These are phyloP conservation scores for Umbelopsis isabellina DNA, from an alignment of 192 early-diverging fungal genomes.

Conservation along the genomic window DNA sequence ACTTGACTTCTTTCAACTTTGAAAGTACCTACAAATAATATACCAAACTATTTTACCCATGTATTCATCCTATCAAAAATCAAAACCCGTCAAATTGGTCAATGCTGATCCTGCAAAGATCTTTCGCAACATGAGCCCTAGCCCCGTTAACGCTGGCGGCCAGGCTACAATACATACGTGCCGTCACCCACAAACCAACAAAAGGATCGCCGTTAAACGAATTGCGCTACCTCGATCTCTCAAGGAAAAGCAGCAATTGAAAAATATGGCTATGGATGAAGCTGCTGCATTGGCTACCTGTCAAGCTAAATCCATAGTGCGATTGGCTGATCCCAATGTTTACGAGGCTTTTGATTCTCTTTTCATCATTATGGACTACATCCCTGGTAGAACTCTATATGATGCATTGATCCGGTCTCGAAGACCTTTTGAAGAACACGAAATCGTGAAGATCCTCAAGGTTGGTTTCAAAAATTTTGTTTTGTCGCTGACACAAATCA, in stretches of 20 bases:
- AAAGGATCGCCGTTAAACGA: constrained; percentile 2
- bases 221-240: constrained; percentile 2
- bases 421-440: neutral
- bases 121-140: constrained; percentile 6
- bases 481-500: no score
- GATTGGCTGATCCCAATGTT: constrained; percentile 4
- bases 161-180: constrained; percentile 16
- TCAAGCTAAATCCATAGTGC: neutral
- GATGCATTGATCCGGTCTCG: constrained; percentile 8
- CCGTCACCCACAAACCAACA: neutral
- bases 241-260: neutral
- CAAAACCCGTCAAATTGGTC: neutral
- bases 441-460: constrained; percentile 14
- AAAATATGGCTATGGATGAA: constrained; percentile 7
- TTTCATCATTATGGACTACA: constrained; percentile 13
- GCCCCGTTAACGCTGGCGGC: neutral
- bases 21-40: no score
- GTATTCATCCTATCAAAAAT: neutral
- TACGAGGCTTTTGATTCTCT: constrained; percentile 14
- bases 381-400: constrained; percentile 2
- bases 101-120: constrained; percentile 16
- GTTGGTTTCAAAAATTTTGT: neutral
- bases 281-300: neutral
- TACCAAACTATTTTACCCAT: neutral
- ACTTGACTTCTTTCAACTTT: neutral